Conservation (phyloP, 75 land plant genomes). For the Sequoia sempervirens region DNA sequence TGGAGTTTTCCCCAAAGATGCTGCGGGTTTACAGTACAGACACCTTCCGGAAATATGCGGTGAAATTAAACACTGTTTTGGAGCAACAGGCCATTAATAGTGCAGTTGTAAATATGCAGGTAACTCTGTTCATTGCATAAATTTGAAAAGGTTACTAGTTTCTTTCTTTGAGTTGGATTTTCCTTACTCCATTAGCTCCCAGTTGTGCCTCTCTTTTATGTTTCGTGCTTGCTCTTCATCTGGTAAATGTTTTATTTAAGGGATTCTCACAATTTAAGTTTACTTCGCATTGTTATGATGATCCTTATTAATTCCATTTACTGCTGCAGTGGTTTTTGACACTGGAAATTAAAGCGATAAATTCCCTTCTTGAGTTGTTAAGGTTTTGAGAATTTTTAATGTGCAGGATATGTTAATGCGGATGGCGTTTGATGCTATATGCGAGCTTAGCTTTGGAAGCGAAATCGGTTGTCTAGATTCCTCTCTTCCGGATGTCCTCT, state of each 20-base stretch:
- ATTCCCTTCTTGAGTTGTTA: no score
- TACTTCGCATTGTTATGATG: no score
- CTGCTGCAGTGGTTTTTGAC: no score
- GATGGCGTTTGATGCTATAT: conserved; percentile 24
- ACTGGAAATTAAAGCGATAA: no score
- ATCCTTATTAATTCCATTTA: no score
- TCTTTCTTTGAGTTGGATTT: neutral
- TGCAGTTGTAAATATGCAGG: conserved; percentile 4
- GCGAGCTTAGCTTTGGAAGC: conserved; percentile 33
- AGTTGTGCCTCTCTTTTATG: no score
- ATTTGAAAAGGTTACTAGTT: neutral
- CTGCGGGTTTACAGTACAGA: conserved; percentile 15
- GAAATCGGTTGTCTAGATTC: conserved; percentile 15
- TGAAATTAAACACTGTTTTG: conserved; percentile 8
- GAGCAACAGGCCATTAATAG: neutral
- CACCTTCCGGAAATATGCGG: conserved; percentile 11
- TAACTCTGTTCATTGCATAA: neutral
- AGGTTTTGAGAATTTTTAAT: conserved; percentile 10
- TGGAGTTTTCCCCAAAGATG: conserved; percentile 28
- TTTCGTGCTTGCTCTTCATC: no score
- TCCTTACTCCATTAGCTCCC: neutral
- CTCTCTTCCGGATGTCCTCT: conserved; percentile 27
- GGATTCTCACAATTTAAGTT: no score
- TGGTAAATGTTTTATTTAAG: no score
- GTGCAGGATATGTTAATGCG: conserved; percentile 26